Evolutionary conservation across 805 yeast species (phyloP), one percentile per base, ranked within the genome.

Genomic region (Scheffersomyces ergatensis): DNA sequence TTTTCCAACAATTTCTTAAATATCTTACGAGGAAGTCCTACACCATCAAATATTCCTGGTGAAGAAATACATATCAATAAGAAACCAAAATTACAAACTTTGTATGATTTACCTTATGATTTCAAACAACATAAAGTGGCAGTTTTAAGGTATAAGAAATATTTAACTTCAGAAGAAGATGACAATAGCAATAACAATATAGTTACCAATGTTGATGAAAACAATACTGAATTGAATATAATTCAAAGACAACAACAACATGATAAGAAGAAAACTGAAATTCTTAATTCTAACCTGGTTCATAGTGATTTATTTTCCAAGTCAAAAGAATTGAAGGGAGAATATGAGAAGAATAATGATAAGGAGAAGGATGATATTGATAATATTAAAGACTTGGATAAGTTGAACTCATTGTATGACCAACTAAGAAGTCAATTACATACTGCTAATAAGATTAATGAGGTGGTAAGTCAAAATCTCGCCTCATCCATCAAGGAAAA

Each of bases 401-500:
- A 43, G 7, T 50, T 62, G 24, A 45, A 56, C 25, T 36, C 38
- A 5, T 38, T 62, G 2, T 56, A 70, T 39, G 54, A 54, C 3
- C 48, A 51, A 4, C 52, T 76, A 34, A 45, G 50, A 15, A 54
- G 62, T 29, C 58, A 63, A 37, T 60, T 65, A 13, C 50, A 62
- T 17, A 72, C 78, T 44, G 64, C 68, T 2, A 39, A 50, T 13
- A 68, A 63, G 38, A 63, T 74, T 18, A 67, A 70, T 40, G 55
- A 64, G 40, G 40, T 72, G 6, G 60, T 72, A 19, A 55, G 58
- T 6, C 48, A 46, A 4, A 56, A 67, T 26, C 51, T 74, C 24
- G 46, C 44, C 5, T 37, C 39, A 1, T 46, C 58, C 1, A 41
- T 63, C 12, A 50, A 57, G 33, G 57, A 60, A 31, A 64, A 65